phyloP scores from a whole-genome alignment of 305 asterid genomes.

The Lippia alba region DNA sequence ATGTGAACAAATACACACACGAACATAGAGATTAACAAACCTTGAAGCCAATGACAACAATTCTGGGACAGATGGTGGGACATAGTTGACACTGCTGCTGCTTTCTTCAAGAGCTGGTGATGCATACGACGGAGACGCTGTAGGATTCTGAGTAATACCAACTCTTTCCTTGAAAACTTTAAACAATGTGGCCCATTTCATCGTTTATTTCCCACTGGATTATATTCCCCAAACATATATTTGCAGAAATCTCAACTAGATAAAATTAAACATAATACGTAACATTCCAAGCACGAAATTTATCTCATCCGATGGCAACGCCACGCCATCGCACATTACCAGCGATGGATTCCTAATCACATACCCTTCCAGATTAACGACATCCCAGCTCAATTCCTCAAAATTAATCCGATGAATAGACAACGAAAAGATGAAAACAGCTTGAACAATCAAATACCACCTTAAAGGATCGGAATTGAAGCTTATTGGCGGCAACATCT shows the following conservation, averaged over 20 bases:
- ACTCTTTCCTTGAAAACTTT: conserved; percentile 75
- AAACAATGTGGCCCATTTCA: conserved; percentile 72
- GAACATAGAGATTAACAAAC: conserved; percentile 28
- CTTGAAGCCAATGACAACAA: conserved; percentile 55
- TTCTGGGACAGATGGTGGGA: conserved; percentile 43
- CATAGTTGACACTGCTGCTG: conserved; percentile 37
- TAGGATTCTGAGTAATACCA: conserved; percentile 51
- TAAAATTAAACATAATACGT: background rate
- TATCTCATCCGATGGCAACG: conserved; percentile 48
- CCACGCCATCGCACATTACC: conserved; percentile 25
- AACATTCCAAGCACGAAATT: conserved; percentile 18
- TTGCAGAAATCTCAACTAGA: conserved; percentile 28
- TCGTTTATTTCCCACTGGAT: conserved; percentile 44
- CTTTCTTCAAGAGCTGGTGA: conserved; percentile 42
- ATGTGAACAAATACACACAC: background rate
- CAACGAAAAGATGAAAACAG: background rate
- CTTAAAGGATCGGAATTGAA: conserved; percentile 31
- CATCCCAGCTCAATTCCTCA: conserved; percentile 42
- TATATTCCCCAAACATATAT: conserved; percentile 44
- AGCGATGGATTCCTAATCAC: conserved; percentile 50
- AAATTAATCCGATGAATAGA: conserved; percentile 1
- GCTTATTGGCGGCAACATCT: conserved; percentile 49
- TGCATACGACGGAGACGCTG: conserved; percentile 44
- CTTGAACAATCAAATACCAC: conserved; percentile 19
- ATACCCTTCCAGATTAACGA: conserved; percentile 45